Evolutionary conservation across 345 rosid genomes (phyloP).

Genomic region (Eucalyptus decipiens): DNA sequence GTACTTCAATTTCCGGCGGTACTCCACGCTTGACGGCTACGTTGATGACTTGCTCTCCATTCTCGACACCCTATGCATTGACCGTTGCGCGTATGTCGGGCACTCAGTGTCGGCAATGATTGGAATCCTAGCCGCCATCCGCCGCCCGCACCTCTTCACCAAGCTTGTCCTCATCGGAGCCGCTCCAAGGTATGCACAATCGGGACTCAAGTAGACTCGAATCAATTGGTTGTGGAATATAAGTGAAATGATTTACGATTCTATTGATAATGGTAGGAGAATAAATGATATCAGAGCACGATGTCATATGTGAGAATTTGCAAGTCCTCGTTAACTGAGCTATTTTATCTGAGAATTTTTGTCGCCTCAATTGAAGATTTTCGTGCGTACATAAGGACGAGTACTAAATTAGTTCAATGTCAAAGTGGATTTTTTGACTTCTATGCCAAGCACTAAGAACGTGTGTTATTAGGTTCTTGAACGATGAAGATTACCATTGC

Average conservation of each 20-base stretch:
- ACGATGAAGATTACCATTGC: constrained; percentile 63
- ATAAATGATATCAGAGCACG: background rate
- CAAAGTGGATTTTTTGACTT: background rate
- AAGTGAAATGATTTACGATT: background rate
- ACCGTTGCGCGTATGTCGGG: constrained; percentile 56
- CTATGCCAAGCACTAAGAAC: background rate
- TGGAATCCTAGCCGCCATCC: constrained; percentile 71
- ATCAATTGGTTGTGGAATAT: background rate
- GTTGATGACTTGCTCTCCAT: constrained; percentile 74
- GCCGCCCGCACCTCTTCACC: constrained; percentile 70
- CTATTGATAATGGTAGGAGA: background rate
- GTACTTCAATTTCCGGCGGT: constrained; percentile 46
- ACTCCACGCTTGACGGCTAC: constrained; percentile 62
- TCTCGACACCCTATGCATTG: constrained; percentile 52
- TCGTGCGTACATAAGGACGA: background rate
- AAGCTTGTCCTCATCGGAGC: constrained; percentile 74
- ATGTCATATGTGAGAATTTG: background rate
- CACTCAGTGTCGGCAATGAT: constrained; percentile 93
- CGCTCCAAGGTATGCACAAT: constrained; percentile 44
- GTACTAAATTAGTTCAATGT: background rate
- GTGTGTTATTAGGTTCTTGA: constrained; percentile 16
- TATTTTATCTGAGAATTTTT: background rate
- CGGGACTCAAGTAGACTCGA: background rate
- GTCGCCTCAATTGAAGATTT: background rate
- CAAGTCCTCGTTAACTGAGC: background rate